Conservation (phyloP, 148 eudicot species). For the Chenopodium album region DNA sequence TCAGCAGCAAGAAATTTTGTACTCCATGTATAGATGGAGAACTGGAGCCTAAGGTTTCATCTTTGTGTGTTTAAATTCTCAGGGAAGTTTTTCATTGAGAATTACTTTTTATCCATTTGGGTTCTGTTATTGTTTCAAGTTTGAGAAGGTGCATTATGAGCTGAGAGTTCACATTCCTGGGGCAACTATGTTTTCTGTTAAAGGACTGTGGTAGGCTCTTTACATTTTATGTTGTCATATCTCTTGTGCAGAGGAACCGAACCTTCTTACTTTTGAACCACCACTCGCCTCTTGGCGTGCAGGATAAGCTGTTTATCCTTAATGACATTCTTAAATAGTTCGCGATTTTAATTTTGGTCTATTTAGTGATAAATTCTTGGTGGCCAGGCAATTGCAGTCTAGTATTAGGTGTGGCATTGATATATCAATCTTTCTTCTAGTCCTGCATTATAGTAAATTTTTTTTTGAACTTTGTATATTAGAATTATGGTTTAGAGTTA, state of each 20-base stretch:
- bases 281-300: not conserved
- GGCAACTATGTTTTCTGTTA: not conserved
- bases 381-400: not conserved
- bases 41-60: not conserved
- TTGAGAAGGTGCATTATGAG: not conserved
- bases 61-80: not conserved
- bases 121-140: not conserved
- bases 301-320: not conserved
- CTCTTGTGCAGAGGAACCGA: not conserved
- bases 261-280: not conserved
- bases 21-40: not conserved
- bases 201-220: not conserved
- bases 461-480: not conserved
- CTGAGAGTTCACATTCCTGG: not conserved
- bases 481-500: not conserved
- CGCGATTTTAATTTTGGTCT: not conserved
- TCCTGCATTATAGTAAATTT: not conserved
- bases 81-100: not conserved
- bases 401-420: not conserved
- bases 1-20: not conserved
- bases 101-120: not conserved
- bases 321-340: not conserved
- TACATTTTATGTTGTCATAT: not conserved
- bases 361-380: not conserved
- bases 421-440: too few species aligned